A percentile compares a stretch with the other conserved stretches of the same genome.
Evolutionary conservation across 768 basidiomycete genomes (phyloP).

Genomic region (Collybia sordida): DNA sequence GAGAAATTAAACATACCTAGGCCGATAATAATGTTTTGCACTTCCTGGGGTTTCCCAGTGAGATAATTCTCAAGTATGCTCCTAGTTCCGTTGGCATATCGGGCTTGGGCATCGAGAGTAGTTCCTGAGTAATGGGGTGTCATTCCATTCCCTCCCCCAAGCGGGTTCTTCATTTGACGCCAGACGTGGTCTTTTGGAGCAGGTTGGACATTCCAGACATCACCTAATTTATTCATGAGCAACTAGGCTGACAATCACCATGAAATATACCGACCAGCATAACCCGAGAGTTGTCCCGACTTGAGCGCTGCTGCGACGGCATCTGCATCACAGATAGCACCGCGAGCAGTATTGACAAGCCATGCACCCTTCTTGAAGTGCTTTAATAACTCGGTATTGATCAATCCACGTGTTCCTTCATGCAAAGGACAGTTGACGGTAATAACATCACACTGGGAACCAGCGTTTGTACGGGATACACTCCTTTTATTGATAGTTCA

Average conservation of each 20-base stretch:
- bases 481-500: neutral
- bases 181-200: conserved; percentile 85
- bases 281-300: conserved; percentile 73
- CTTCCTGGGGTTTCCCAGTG: conserved; percentile 61
- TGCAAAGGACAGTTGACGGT: conserved; percentile 90
- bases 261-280: conserved; percentile 30
- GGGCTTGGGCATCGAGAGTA: conserved; percentile 84
- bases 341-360: conserved; percentile 93
- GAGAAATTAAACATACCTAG: conserved; percentile 42
- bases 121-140: conserved; percentile 88
- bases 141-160: conserved; percentile 88
- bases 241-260: neutral
- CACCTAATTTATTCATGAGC: conserved; percentile 29
- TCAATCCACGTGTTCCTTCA: conserved; percentile 77
- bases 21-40: conserved; percentile 80
- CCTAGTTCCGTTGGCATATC: conserved; percentile 76
- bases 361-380: conserved; percentile 93
- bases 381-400: conserved; percentile 79
- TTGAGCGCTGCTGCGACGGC: conserved; percentile 75
- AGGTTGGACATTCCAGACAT: conserved; percentile 89
- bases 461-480: neutral
- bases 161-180: conserved; percentile 79
- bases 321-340: conserved; percentile 86
- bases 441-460: conserved; percentile 64
- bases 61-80: conserved; percentile 75